These are phyloP conservation scores for Aspergillus viridinutans DNA, from an alignment of 2,329 filamentous ascomycete genomes.

Conservation along the genomic window DNA sequence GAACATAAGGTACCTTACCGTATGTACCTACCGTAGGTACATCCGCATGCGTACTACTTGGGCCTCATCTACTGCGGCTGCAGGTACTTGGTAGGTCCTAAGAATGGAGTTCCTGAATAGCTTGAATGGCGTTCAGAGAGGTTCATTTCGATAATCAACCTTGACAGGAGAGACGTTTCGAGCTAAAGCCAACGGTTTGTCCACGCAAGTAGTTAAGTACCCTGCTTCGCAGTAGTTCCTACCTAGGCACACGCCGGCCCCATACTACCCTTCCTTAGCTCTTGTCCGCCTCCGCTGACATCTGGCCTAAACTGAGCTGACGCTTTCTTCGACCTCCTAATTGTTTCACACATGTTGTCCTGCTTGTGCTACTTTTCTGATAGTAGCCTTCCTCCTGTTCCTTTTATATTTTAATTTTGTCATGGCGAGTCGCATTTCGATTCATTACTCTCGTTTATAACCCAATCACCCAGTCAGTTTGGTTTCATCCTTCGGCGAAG, in stretches of 20 bases:
- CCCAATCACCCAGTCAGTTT: slow-evolving; percentile 3
- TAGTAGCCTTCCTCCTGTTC: slow-evolving; percentile 14
- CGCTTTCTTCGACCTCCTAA: slow-evolving; percentile 29
- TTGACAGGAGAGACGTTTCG: not conserved
- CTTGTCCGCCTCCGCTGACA: slow-evolving; percentile 22
- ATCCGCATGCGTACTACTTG: not conserved
- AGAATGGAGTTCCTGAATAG: not conserved
- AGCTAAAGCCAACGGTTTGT: not conserved
- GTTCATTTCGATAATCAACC: not conserved
- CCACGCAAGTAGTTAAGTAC: not conserved
- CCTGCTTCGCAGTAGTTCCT: not conserved
- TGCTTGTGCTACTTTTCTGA: slow-evolving; percentile 11
- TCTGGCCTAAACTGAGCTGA: slow-evolving; percentile 33
- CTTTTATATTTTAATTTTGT: slow-evolving; percentile 22
- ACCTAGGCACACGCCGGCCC: not conserved
- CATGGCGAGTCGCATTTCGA: slow-evolving; percentile 31
- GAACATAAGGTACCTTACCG: too few relatives aligned
- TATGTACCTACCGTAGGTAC: too few relatives aligned
- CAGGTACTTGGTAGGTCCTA: not conserved
- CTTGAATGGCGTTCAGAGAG: not conserved
- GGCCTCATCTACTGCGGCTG: not conserved
- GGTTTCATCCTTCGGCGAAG: slow-evolving; percentile 4
- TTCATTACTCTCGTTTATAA: slow-evolving; percentile 36
- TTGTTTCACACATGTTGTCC: slow-evolving; percentile 25
- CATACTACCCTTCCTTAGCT: not conserved